Conservation (phyloP, 2,329 filamentous ascomycete genomes). For the Calonectria pseudoreteaudii region DNA sequence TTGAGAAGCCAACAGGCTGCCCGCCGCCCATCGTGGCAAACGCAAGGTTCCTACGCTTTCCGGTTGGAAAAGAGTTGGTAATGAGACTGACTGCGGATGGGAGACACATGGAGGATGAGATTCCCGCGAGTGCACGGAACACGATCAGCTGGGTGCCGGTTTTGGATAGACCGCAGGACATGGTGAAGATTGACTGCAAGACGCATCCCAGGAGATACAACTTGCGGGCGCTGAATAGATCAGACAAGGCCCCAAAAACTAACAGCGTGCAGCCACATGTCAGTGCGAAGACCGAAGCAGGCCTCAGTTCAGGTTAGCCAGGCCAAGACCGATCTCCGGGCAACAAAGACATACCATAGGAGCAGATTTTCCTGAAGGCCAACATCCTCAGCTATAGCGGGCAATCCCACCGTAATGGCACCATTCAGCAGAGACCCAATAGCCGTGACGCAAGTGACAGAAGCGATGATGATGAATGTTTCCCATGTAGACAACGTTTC, state of each 20-base stretch:
- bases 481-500: neutral
- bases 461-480: neutral
- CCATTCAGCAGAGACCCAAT: slow-evolving; percentile 1
- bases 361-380: neutral
- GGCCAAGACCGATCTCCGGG: neutral
- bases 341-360: neutral
- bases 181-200: slow-evolving; percentile 37
- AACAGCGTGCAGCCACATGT: slow-evolving; percentile 1
- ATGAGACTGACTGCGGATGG: slow-evolving; percentile 47
- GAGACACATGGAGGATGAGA: slow-evolving; percentile 47
- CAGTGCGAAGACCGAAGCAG: neutral
- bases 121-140: slow-evolving; percentile 45
- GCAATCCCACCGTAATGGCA: neutral
- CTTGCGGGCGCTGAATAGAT: slow-evolving; percentile 3
- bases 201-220: slow-evolving; percentile 9
- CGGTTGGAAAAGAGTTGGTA: slow-evolving; percentile 45
- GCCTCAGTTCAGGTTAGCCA: neutral
- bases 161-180: slow-evolving; percentile 43
- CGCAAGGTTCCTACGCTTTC: slow-evolving; percentile 47
- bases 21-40: slow-evolving; percentile 55
- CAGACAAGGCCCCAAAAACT: neutral
- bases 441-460: neutral
- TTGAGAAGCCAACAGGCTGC: slow-evolving; percentile 55
- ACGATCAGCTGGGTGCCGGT: slow-evolving; percentile 46
- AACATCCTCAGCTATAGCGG: neutral